These are phyloP conservation scores for Mallotus japonicus DNA, from an alignment of 441 rosid genomes.

Conservation along the genomic window DNA sequence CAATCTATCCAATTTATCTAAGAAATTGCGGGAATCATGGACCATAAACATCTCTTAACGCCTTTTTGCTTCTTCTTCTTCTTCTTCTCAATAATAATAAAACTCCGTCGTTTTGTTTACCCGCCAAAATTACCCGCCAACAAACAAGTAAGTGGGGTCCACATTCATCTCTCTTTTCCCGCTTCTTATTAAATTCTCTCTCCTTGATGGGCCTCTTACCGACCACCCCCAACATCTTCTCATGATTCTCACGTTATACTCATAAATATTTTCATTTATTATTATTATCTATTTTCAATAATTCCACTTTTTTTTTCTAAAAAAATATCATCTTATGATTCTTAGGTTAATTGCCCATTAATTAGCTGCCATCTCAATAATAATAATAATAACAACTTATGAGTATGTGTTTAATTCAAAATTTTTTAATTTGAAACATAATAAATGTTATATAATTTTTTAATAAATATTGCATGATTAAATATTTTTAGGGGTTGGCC, in stretches of 20 bases:
- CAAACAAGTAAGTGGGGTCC: conserved; percentile 23
- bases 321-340: background rate
- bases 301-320: background rate
- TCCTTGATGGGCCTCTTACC: conserved; percentile 21
- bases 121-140: conserved; percentile 46
- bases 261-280: background rate
- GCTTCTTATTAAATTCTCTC: conserved; percentile 25
- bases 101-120: conserved; percentile 35
- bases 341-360: background rate
- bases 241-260: conserved; percentile 15
- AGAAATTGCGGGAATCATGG: too few species aligned
- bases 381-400: background rate
- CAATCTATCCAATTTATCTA: too few species aligned
- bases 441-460: too few species aligned
- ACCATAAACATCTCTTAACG: too few species aligned
- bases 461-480: too few species aligned
- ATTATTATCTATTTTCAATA: background rate
- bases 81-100: background rate
- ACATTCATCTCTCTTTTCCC: conserved; percentile 13
- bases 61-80: too few species aligned
- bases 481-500: too few species aligned
- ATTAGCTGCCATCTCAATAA: background rate
- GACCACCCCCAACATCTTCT: conserved; percentile 19
- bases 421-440: too few species aligned
- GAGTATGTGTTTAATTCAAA: too few species aligned